phyloP scores from a whole-genome alignment of 805 yeast genomes.

The Candida pseudofarinosa region DNA sequence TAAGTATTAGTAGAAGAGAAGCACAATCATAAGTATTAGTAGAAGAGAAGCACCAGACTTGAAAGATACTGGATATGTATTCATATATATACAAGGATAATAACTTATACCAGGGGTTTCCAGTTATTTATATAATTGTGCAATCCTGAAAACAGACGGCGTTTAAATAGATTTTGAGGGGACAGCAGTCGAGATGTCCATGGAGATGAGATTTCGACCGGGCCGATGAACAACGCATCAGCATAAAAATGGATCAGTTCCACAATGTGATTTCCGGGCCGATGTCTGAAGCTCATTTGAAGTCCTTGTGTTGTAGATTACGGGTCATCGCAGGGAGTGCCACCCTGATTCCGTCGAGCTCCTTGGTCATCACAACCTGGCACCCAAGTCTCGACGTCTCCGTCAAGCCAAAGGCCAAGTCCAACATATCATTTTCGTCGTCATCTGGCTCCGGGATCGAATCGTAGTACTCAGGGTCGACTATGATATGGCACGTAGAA shows the following conservation, averaged over 20 bases:
- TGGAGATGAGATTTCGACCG: neutral
- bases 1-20: neutral
- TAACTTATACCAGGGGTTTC: neutral
- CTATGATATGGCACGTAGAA: slow-evolving; percentile 94
- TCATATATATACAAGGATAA: neutral
- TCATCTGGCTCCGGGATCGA: slow-evolving; percentile 91
- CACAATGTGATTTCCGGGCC: no score
- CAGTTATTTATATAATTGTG: neutral
- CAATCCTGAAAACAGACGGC: neutral
- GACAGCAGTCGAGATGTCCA: neutral
- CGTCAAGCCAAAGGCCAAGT: slow-evolving; percentile 93
- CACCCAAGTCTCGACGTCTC: slow-evolving; percentile 97
- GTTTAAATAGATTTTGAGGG: neutral
- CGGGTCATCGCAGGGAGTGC: slow-evolving; percentile 98
- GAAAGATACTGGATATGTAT: neutral
- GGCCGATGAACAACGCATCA: no score
- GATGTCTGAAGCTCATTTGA: slow-evolving; percentile 50
- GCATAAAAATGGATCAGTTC: no score
- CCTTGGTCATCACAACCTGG: slow-evolving; percentile 85
- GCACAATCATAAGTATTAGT: neutral
- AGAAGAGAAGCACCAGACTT: neutral
- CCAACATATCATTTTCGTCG: slow-evolving; percentile 98
- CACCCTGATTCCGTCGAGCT: slow-evolving; percentile 87
- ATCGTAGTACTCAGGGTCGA: slow-evolving; percentile 93
- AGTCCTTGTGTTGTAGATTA: slow-evolving; percentile 80